Conservation (phyloP, 441 rosid species). For the Pelargonium australe region DNA sequence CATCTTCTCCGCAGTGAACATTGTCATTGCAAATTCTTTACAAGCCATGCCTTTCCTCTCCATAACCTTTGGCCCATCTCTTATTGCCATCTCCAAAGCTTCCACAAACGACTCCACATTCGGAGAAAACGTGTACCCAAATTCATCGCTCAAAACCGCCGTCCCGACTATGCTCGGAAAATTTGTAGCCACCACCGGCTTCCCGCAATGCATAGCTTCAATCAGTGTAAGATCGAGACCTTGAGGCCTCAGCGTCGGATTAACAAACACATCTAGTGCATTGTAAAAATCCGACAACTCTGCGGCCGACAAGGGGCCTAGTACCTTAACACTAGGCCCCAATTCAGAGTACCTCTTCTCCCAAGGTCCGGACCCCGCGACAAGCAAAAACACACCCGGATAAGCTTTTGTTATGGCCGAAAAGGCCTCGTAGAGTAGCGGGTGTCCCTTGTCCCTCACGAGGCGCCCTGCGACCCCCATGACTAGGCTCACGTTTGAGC, state of each 20-base stretch:
- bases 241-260: constrained; percentile 62
- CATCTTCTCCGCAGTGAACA: constrained; percentile 65
- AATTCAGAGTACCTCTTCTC: constrained; percentile 45
- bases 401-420: constrained; percentile 31
- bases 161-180: constrained; percentile 72
- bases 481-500: constrained; percentile 33
- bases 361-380: constrained; percentile 80
- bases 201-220: constrained; percentile 72
- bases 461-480: constrained; percentile 71
- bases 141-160: constrained; percentile 40
- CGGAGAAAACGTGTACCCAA: constrained; percentile 61
- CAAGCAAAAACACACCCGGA: constrained; percentile 41
- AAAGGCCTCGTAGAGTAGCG: constrained; percentile 54
- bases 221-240: constrained; percentile 60
- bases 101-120: constrained; percentile 57
- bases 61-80: constrained; percentile 42
- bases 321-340: constrained; percentile 43
- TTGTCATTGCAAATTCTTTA: constrained; percentile 35
- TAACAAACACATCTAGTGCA: constrained; percentile 56
- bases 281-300: constrained; percentile 51
- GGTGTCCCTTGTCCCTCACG: constrained; percentile 75
- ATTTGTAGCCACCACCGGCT: constrained; percentile 52
- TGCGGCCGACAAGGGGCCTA: constrained; percentile 43
- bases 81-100: constrained; percentile 41
- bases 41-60: constrained; percentile 45